Evolutionary conservation across 2,329 filamentous ascomycete genomes (phyloP), one percentile per base, ranked within the genome.

Genomic region (Mollisiaceae sp.): DNA sequence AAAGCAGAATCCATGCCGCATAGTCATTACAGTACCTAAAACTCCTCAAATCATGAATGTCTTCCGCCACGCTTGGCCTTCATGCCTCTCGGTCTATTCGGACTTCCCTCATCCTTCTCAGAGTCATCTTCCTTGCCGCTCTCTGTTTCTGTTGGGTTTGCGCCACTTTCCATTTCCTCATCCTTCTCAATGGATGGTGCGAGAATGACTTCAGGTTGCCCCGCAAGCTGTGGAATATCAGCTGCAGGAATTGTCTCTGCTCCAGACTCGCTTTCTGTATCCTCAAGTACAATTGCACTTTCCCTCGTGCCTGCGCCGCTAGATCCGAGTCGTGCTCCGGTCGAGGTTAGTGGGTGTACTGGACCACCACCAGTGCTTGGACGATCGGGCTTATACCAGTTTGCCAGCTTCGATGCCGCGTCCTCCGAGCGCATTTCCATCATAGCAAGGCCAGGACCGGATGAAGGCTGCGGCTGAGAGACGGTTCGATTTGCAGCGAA

Each of bases 391-490:
- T 18, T 18, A 20, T 47, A 47, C 14, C 8, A 47, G 18, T 18
- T 18, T n/a, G 65, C 60, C 38, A 65, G 67, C 32, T 65, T 68
- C 1, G 45, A 32, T 2, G 65, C 64, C 35, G 66, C 66, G 32
- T 66, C 57, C 24, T 68, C 60, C 11, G 64, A 45, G 5, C 59
- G 57, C 15, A 58, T 47, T 36, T 64, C 50, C 15, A 63, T n/a
- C 62, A 67, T 64, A n/a, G 59, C 35, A 11, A 67, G 15, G 18
- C 59, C 39, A 2, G 59, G 35, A 24, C 50, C 27, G 24, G 32
- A 35, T 62, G 22, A 52, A 36, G 24, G 27, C 27, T 32, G 27
- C 27, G 27, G 27, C 27, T 32, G 27, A 6, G 27, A 32, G 27
- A 32, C 27, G 6, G 27, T 32, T 32, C 27, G 27, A 32, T 32